These are phyloP conservation scores for Chernovozyma sophiae-reginae DNA, from an alignment of 1,139 yeast species.

Conservation along the genomic window DNA sequence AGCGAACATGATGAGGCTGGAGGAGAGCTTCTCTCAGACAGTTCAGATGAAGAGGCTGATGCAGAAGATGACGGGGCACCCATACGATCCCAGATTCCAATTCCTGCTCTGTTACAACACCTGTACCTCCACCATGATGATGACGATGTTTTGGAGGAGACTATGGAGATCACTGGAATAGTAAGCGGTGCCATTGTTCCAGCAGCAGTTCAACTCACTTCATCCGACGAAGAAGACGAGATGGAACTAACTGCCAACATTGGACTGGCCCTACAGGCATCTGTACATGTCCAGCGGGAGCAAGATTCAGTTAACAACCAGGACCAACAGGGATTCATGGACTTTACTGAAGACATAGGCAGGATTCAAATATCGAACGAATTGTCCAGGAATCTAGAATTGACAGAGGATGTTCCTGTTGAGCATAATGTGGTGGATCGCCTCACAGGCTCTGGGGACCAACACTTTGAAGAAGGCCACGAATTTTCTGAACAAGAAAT, in stretches of 20 bases:
- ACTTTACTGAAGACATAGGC: constrained; percentile 1
- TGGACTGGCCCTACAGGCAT: constrained; percentile 1
- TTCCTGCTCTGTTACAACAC: constrained; percentile 1
- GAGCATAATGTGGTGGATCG: too few relatives aligned
- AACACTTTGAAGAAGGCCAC: background rate
- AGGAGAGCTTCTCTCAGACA: constrained; percentile 14
- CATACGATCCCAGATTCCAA: constrained; percentile 5
- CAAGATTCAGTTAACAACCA: background rate
- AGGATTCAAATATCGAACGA: background rate
- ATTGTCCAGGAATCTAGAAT: too few relatives aligned
- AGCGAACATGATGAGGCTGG: constrained; percentile 8
- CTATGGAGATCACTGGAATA: constrained; percentile 3
- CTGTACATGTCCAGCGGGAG: background rate
- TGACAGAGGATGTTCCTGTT: too few relatives aligned
- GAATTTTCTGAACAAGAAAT: background rate
- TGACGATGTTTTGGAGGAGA: constrained; percentile 2
- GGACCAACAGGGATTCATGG: background rate
- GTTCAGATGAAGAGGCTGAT: constrained; percentile 14
- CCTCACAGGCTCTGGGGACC: constrained; percentile 3
- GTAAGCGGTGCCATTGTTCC: background rate
- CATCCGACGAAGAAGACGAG: constrained; percentile 5
- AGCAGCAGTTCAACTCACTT: background rate
- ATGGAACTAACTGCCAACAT: constrained; percentile 7
- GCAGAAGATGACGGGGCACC: constrained; percentile 7
- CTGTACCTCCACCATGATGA: too few relatives aligned